These are phyloP conservation scores for Ceratocystis smalleyi DNA, from an alignment of 2,329 filamentous ascomycete species.

Conservation along the genomic window DNA sequence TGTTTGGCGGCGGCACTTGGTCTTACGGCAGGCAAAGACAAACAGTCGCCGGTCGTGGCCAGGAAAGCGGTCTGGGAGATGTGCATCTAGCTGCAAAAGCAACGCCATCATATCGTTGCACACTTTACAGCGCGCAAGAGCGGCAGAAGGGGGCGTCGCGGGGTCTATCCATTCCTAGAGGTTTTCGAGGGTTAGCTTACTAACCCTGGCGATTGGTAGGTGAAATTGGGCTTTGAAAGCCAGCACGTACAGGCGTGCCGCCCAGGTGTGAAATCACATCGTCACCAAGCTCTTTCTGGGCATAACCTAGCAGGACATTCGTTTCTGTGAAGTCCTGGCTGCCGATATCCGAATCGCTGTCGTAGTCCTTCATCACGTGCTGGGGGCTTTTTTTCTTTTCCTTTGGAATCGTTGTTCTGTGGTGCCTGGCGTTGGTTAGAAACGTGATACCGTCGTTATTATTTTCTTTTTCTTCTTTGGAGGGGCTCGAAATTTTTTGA, in stretches of 20 bases:
- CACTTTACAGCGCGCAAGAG: slow-evolving; percentile 68
- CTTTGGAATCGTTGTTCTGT: not conserved
- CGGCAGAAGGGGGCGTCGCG: slow-evolving; percentile 54
- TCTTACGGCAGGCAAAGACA: slow-evolving; percentile 64
- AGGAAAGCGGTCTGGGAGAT: slow-evolving; percentile 73
- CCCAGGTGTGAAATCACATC: slow-evolving; percentile 81
- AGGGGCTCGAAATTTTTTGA: slow-evolving; percentile 30
- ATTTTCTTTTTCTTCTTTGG: slow-evolving; percentile 19
- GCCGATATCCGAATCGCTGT: slow-evolving; percentile 67
- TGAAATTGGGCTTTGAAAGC: not conserved
- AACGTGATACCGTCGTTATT: slow-evolving; percentile 4
- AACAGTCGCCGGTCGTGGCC: slow-evolving; percentile 79
- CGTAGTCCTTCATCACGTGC: slow-evolving; percentile 54
- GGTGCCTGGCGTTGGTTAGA: not conserved
- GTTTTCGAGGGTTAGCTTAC: slow-evolving; percentile 1
- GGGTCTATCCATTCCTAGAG: slow-evolving; percentile 66
- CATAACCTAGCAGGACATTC: slow-evolving; percentile 79
- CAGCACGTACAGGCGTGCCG: slow-evolving; percentile 64
- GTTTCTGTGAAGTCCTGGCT: slow-evolving; percentile 60
- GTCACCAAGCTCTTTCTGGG: slow-evolving; percentile 60
- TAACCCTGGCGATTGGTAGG: slow-evolving; percentile 7
- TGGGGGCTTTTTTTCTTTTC: too few relatives aligned
- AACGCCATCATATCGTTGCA: slow-evolving; percentile 75
- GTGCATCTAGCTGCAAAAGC: slow-evolving; percentile 78
- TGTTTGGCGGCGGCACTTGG: slow-evolving; percentile 63